Evolutionary conservation across 805 yeast genomes (phyloP).

Genomic region (Candida palmyrensis): DNA sequence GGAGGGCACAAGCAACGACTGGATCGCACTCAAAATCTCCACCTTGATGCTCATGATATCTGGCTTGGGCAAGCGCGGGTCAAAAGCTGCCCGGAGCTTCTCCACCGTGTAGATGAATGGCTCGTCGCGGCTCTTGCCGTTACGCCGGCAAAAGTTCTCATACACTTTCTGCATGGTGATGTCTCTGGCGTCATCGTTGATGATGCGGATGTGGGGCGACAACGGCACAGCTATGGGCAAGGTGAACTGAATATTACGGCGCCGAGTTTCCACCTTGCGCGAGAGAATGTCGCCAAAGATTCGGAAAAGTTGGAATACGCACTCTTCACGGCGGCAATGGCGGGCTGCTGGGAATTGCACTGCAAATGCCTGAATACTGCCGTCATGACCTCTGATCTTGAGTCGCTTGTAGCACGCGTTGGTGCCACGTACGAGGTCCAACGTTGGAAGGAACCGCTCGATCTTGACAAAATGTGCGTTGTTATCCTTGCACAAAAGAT

Average conservation of each 20-base stretch:
- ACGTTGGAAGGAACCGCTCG: slow-evolving; percentile 84
- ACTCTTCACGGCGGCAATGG: slow-evolving; percentile 93
- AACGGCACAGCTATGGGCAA: slow-evolving; percentile 90
- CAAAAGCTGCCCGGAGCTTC: slow-evolving; percentile 87
- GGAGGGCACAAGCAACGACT: slow-evolving; percentile 79
- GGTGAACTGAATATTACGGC: slow-evolving; percentile 78
- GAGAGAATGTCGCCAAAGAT: slow-evolving; percentile 77
- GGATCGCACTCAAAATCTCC: slow-evolving; percentile 88
- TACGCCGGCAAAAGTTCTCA: slow-evolving; percentile 76
- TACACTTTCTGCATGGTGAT: slow-evolving; percentile 77
- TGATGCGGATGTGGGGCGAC: slow-evolving; percentile 88
- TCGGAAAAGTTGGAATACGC: slow-evolving; percentile 87
- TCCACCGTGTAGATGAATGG: slow-evolving; percentile 84
- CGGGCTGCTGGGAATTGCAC: slow-evolving; percentile 98
- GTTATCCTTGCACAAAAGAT: slow-evolving; percentile 79
- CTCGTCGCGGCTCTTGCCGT: slow-evolving; percentile 75
- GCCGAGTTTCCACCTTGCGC: slow-evolving; percentile 81
- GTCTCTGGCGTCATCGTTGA: slow-evolving; percentile 76
- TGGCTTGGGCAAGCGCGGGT: slow-evolving; percentile 89
- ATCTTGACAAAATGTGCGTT: slow-evolving; percentile 89
- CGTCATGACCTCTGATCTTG: slow-evolving; percentile 90
- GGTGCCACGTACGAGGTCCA: slow-evolving; percentile 85
- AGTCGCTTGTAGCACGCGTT: slow-evolving; percentile 86
- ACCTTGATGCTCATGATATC: slow-evolving; percentile 84
- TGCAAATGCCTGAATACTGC: slow-evolving; percentile 85